Evolutionary conservation across 2,329 filamentous ascomycete species (phyloP), one percentile per base, ranked within the genome.

Genomic region (Aspergillus fumigatus): DNA sequence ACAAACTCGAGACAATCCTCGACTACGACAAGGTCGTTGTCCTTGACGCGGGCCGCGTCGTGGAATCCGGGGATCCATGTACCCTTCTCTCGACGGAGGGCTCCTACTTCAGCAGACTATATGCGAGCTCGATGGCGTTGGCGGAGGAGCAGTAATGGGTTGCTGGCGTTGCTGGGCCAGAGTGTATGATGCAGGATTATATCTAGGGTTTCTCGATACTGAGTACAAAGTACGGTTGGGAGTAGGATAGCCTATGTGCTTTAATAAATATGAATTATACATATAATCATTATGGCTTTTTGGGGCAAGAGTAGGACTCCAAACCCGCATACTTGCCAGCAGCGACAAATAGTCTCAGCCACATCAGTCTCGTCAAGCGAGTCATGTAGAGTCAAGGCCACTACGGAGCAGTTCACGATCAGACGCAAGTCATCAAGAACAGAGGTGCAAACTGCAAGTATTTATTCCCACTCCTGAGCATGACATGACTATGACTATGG

Each of bases 1-100:
- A 85, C 68, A 80, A 82, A 27, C 72, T 85, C 45, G 77, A 82
- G 40, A 74, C 72, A 0, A 74, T 75, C 48, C 67, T 75, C 3
- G 73, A 75, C 57, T 75, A 69, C 51, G 73, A 76, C 57, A 72
- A 69, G 45, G 65, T 75, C 27, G 65, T 73, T 9, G 67, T 76
- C 27, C 64, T 75, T 10, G 73, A 75, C 11, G 66, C 63, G 6
- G 73, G 73, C 23, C 64, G 63, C 25, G 54, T 76, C 32, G 61
- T 75, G 21, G 73, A 74, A 54, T 70, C 60, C 17, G 73, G 73
- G 11, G 70, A 70, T 47, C 73, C 75, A 0, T 69, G 70, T 56
- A 61, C 60, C 3, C 59, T 73, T 19, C 81, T 77, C 3, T 61
- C 62, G 0, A 66, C 65, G 4, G 62, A 65, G 14, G 65, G 70